Conservation (phyloP, 352 stramenopile genomes). For the Phytophthora aleatoria region DNA sequence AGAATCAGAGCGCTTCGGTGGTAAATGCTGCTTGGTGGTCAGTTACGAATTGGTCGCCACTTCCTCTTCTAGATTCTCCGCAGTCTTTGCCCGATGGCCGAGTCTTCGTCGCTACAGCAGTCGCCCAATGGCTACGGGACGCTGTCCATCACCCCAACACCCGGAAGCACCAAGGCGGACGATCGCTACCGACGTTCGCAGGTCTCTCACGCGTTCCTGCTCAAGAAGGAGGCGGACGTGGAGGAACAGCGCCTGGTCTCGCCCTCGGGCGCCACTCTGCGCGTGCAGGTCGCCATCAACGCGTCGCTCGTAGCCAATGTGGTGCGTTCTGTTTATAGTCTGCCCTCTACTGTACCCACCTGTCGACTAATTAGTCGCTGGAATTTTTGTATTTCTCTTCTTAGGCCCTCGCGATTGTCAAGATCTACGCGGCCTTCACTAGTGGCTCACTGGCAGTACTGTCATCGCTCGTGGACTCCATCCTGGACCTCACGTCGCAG, state of each 20-base stretch:
- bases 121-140: conserved; percentile 32
- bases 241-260: conserved; percentile 39
- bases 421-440: conserved; percentile 77
- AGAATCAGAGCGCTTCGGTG: background rate
- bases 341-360: background rate
- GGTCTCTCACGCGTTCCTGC: conserved; percentile 70
- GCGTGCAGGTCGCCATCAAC: conserved; percentile 76
- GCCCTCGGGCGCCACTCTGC: conserved; percentile 31
- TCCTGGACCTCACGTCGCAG: conserved; percentile 94
- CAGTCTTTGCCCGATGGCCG: conserved; percentile 10
- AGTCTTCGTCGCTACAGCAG: conserved; percentile 17
- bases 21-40: background rate
- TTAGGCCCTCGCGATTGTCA: conserved; percentile 64
- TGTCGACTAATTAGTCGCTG: conserved; percentile 12
- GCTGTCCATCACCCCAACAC: conserved; percentile 18
- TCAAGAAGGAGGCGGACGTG: conserved; percentile 65
- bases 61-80: background rate
- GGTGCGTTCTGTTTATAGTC: conserved; percentile 34
- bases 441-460: conserved; percentile 93
- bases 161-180: conserved; percentile 22
- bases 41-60: conserved; percentile 14
- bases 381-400: too few relatives aligned
- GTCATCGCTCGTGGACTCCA: conserved; percentile 93
- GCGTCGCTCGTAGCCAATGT: conserved; percentile 75
- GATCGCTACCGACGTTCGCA: conserved; percentile 58